Conservation (phyloP, 306 rosid genomes). For the Luffa acutangula region DNA sequence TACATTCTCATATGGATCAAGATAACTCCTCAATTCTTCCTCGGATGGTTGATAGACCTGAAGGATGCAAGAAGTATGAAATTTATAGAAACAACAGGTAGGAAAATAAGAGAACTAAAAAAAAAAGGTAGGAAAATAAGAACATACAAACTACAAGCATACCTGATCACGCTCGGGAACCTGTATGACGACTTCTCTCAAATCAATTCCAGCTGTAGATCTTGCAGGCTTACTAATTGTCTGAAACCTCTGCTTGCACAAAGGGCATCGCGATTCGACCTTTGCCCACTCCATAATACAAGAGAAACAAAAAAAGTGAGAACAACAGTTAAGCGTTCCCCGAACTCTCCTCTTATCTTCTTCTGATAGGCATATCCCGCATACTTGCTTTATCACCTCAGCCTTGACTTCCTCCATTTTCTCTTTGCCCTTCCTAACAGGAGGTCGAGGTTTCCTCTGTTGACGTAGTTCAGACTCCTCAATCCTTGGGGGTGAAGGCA, state of each 20-base stretch:
- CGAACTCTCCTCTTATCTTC: conserved; percentile 85
- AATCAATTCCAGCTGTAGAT: conserved; percentile 44
- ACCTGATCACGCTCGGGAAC: conserved; percentile 99
- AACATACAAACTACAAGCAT: conserved; percentile 15
- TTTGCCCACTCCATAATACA: conserved; percentile 99
- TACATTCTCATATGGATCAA: conserved; percentile 84
- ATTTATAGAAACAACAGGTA: not conserved
- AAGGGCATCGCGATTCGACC: conserved; percentile 96
- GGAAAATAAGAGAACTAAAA: not conserved
- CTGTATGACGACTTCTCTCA: conserved; percentile 50
- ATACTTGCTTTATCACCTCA: conserved; percentile 63
- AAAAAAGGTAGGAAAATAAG: conserved; percentile 1
- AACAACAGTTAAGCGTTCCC: conserved; percentile 83
- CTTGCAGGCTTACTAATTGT: conserved; percentile 72
- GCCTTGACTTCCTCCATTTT: conserved; percentile 57
- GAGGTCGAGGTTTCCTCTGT: conserved; percentile 50
- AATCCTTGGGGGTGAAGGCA: conserved; percentile 27
- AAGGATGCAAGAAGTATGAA: conserved; percentile 16
- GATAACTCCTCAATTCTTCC: conserved; percentile 93
- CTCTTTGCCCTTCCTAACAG: conserved; percentile 73
- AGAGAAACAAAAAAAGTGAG: conserved; percentile 83
- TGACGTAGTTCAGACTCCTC: conserved; percentile 23
- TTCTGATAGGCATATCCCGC: conserved; percentile 91
- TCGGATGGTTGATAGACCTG: conserved; percentile 99
- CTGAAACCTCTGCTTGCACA: conserved; percentile 95